Base-by-base conservation (phyloP, 1,139 yeast species). In the Yamadazyma atlantica region DNA sequence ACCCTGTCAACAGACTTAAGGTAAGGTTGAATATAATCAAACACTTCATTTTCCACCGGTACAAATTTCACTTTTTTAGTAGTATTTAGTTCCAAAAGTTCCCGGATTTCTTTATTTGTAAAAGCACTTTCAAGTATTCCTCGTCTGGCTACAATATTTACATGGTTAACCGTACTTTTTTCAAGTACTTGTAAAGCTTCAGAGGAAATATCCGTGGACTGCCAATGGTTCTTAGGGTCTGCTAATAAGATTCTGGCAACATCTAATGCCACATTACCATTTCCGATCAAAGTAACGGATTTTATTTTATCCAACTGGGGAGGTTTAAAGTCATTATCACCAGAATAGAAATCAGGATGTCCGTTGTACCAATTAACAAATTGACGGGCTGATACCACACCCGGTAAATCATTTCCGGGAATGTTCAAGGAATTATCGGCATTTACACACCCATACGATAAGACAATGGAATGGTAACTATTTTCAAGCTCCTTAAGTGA, bases 321-420 rank as follows among this genome's bases (percentile, higher is more conserved):
- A 4, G 70, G 66, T 9, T 40, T 38, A 39, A 61, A 64, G 14
- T 46, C 35, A 26, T 64, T 63, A 2, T 25, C n/a, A 2, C 27
- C 16, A 33, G 69, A 60, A 41, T 61, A 70, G 40, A 50, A 58
- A 34, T 78, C 81, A 0, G 96, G 96, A 48, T 83, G 84, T 0
- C 96, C 95, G 53, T 92, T 94, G 60, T 92, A 92, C 98, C 98
- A 92, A 36, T 88, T 92, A 17, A 92, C 97, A 66, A 92, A 86
- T 44, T 82, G 78, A 31, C 95, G 75, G 0, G 97, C 95, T 5
- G 87, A 77, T n/a, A 85, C 67, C 0, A 92, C 92, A 2, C 87
- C 94, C 0, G 64, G 64, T 0, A 72, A 63, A 4, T 68, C 62
- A 34, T 78, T 80, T 1, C 95, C 95, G 0, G 82, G 76, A 0